Base-by-base conservation (phyloP, 2,329 filamentous ascomycete species). In the Macrophomina tecta region DNA sequence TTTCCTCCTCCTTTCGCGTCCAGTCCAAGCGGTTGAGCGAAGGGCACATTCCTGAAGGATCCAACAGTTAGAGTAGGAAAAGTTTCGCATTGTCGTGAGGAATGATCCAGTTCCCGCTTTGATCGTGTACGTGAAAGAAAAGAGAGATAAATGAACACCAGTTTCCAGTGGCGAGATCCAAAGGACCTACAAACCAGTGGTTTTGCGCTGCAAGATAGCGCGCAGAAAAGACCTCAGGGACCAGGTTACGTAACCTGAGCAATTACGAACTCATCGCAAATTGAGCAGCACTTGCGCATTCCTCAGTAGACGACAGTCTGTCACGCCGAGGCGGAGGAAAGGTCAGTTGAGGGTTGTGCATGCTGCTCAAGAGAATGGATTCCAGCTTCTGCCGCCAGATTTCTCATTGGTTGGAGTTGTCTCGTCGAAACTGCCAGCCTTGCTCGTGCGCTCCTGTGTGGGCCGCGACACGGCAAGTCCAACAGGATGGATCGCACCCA, bases 381-480 rank as follows among this genome's bases (percentile, higher is more conserved):
- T 67, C 23, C 48, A 62, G 56, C 48, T 56, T 58, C 36, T 66
- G 55, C 55, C 75, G 66, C 67, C 66, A 72, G 69, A 68, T 69
- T 72, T 75, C 69, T 71, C 72, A 60, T 74, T 71, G 63, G 69
- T 73, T 46, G 81, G 82, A 42, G 81, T 82, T 34, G 80, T 79
- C 65, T 79, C 74, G 64, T 74, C 79, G 64, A 82, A 76, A 56
- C 80, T 77, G 40, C 80, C 81, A 71, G 83, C 75, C 69, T 80
- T 82, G 69, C 81, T 82, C 49, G 77, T 73, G 63, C 82, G 80
- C 46, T 80, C 71, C 67, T 83, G 80, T 40, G 76, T 77, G 32
- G 80, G 81, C 42, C 80, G 79, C 55, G 79, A 75, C 42, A 76
- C 75, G 18, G 79, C 79, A 67, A 78, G 74, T 66, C 78, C 78